These are phyloP conservation scores for Lepidopterella palustris DNA, from an alignment of 495 filamentous ascomycete genomes.

Conservation along the genomic window DNA sequence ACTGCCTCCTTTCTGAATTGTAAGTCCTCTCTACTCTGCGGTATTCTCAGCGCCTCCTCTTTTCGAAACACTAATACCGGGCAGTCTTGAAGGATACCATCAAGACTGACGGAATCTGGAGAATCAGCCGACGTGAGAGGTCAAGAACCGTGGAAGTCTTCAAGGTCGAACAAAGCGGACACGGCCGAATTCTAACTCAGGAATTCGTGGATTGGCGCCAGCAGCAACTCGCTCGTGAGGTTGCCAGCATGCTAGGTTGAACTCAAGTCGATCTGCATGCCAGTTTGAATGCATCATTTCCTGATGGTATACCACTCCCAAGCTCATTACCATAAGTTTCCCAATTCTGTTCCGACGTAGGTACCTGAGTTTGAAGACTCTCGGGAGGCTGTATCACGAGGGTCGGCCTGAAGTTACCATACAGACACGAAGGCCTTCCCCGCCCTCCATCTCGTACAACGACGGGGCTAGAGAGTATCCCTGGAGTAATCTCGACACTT, in stretches of 20 bases:
- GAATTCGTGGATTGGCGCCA: constrained; percentile 70
- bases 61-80: constrained; percentile 14
- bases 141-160: constrained; percentile 60
- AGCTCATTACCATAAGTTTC: too few relatives aligned
- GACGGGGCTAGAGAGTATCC: too few relatives aligned
- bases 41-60: not conserved
- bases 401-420: too few relatives aligned
- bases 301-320: too few relatives aligned
- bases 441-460: too few relatives aligned
- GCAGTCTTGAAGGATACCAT: constrained; percentile 60
- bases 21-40: constrained; percentile 10
- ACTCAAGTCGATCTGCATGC: too few relatives aligned
- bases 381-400: too few relatives aligned
- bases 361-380: too few relatives aligned
- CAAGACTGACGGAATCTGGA: constrained; percentile 68
- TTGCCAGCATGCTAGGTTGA: constrained; percentile 2
- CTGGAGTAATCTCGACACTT: too few relatives aligned
- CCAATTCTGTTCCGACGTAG: too few relatives aligned
- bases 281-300: not conserved
- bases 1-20: constrained; percentile 68
- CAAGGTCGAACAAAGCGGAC: constrained; percentile 62
- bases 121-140: constrained; percentile 56
- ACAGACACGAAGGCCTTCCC: too few relatives aligned
- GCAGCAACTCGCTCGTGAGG: constrained; percentile 5
- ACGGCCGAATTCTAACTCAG: constrained; percentile 66